Percentiles rank a stretch among this genome's conserved stretches.
phyloP scores from a whole-genome alignment of 1,284 basidiomycete genomes.

The Irpex rosettiformis region DNA sequence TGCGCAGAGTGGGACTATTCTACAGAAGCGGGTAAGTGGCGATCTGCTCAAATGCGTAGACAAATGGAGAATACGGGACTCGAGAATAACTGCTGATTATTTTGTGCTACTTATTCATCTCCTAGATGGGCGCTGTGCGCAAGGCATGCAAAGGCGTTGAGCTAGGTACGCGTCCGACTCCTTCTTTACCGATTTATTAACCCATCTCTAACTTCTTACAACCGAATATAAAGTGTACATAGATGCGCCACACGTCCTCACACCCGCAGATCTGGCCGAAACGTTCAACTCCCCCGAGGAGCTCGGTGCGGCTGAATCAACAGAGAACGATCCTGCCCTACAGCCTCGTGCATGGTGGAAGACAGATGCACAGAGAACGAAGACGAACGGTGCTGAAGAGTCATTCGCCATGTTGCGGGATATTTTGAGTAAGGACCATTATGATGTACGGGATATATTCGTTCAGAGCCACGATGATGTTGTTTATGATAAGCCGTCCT shows the following conservation, averaged over 20 bases:
- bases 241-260: constrained; percentile 74
- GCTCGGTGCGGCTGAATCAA: constrained; percentile 54
- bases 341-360: constrained; percentile 83
- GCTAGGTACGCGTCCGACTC: constrained; percentile 44
- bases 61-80: too few species aligned
- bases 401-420: constrained; percentile 44
- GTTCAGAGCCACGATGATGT: neutral
- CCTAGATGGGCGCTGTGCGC: constrained; percentile 70
- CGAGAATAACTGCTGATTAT: constrained; percentile 19
- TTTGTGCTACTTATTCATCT: neutral
- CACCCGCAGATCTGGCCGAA: constrained; percentile 61
- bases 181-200: too few species aligned
- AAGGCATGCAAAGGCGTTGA: constrained; percentile 72
- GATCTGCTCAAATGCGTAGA: too few species aligned
- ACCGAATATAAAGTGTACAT: constrained; percentile 80
- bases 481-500: neutral
- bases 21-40: constrained; percentile 70
- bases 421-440: constrained; percentile 46
- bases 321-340: constrained; percentile 55
- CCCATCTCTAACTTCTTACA: too few species aligned
- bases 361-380: constrained; percentile 44
- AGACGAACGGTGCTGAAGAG: constrained; percentile 59
- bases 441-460: constrained; percentile 43
- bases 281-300: constrained; percentile 38
- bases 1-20: constrained; percentile 77